Evolutionary conservation across 2,329 filamentous ascomycete species (phyloP).

Genomic region (Trichoderma brevicompactum): DNA sequence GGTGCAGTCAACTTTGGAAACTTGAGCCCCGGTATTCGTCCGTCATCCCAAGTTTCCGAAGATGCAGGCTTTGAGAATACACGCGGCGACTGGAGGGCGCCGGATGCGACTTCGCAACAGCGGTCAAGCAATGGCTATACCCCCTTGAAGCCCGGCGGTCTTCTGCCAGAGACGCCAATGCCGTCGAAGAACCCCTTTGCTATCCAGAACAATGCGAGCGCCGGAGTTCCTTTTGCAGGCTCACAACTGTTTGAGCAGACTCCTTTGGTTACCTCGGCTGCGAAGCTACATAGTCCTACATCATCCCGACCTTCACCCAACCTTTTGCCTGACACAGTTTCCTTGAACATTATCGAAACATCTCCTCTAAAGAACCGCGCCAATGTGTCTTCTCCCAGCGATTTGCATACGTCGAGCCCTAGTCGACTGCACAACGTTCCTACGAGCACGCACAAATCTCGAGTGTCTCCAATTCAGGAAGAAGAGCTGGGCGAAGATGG

Average conservation of each 20-base stretch:
- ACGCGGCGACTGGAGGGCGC: conserved; percentile 46
- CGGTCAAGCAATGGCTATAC: conserved; percentile 40
- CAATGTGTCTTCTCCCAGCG: conserved; percentile 52
- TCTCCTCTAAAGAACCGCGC: conserved; percentile 58
- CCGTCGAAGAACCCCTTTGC: conserved; percentile 55
- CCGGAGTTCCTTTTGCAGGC: conserved; percentile 44
- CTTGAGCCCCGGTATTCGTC: conserved; percentile 42
- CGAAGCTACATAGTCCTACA: conserved; percentile 57
- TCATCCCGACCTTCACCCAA: conserved; percentile 62
- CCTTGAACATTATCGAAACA: conserved; percentile 49
- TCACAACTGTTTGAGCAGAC: conserved; percentile 61
- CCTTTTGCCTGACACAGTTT: conserved; percentile 51
- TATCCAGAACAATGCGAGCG: conserved; percentile 40
- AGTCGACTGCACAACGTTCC: conserved; percentile 40
- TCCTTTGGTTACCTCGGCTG: conserved; percentile 57
- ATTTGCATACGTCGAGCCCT: conserved; percentile 49
- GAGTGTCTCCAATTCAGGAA: conserved; percentile 30
- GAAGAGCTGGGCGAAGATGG: conserved; percentile 38
- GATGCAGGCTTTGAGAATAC: conserved; percentile 47
- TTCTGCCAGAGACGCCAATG: conserved; percentile 55
- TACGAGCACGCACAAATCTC: conserved; percentile 36
- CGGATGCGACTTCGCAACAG: conserved; percentile 42
- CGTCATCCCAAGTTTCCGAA: conserved; percentile 50
- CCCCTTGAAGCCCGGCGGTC: conserved; percentile 38
- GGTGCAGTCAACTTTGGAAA: conserved; percentile 54